A percentile compares a stretch with the other conserved stretches of the same genome.
phyloP scores from a whole-genome alignment of 345 rosid species.

The Rhodamnia argentea region DNA sequence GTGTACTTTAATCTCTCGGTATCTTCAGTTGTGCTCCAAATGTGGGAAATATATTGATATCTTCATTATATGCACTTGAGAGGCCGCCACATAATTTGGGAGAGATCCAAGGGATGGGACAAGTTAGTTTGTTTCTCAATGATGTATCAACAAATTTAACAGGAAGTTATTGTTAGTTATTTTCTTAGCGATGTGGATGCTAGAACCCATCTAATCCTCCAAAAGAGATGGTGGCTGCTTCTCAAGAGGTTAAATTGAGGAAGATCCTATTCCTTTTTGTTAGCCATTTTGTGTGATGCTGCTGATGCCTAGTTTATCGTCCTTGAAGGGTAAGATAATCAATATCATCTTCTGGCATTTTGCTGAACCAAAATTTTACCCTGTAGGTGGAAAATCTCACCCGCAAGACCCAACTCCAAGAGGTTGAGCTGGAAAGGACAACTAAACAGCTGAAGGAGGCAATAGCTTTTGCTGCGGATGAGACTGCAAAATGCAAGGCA shows the following conservation, averaged over 20 bases:
- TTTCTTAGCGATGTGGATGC: neutral
- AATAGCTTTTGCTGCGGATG: conserved; percentile 73
- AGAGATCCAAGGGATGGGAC: neutral
- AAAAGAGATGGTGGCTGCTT: neutral
- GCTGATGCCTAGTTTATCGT: neutral
- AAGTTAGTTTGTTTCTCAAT: neutral
- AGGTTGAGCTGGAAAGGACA: conserved; percentile 81
- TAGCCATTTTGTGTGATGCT: neutral
- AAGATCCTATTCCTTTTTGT: neutral
- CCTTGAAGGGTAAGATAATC: neutral
- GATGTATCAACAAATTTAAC: neutral
- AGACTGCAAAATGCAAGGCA: conserved; percentile 88
- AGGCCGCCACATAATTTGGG: neutral
- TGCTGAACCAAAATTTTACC: conserved; percentile 6
- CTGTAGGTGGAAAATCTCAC: conserved; percentile 82
- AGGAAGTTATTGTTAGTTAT: neutral
- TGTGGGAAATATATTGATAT: neutral
- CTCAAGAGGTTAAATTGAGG: neutral
- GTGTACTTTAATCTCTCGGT: neutral
- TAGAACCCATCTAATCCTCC: neutral
- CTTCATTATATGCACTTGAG: neutral
- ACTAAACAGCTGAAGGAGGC: conserved; percentile 87
- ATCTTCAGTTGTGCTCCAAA: neutral
- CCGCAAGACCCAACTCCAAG: conserved; percentile 77
- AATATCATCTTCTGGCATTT: conserved; percentile 1